Evolutionary conservation across 805 yeast species (phyloP), one percentile per base, ranked within the genome.

Genomic region (Cyberlindnera japonica): DNA sequence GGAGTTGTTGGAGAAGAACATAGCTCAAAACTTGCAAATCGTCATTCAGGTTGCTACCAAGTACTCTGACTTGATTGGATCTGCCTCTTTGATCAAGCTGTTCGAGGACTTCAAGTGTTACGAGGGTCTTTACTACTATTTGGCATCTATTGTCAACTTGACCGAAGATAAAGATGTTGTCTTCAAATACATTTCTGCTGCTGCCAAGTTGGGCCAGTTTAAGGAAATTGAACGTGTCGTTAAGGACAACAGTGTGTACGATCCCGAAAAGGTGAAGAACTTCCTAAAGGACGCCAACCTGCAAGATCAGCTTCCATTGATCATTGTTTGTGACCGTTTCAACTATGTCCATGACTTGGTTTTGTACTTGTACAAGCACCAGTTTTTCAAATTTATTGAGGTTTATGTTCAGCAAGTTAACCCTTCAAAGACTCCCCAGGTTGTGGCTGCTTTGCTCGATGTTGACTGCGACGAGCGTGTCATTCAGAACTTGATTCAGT

Each of bases 361-460:
- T 42, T 75, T 93, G 58, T 93, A 85, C 69, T 74, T 93, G 62
- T 93, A 93, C 81, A 93, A 91, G 71, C 86, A 90, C 68, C 90
- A 91, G 65, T 91, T 81, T 68, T 86, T 89, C 79, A 89, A 93
- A 65, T 93, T 91, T 56, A 93, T 93, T 65, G 98, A 93, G 69
- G 95, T 93, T 35, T 93, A 91, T 58, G 99, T 93, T 41, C 98
- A 93, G 70, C 95, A 89, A 62, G 98, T 93, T 38, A 93, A 93
- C 67, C 96, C 99, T 39, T 72, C 95, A 8, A 87, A 85, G 62
- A 87, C 99, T 14, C 95, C 99, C 6, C 95, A 90, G 65, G 99
- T 93, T 48, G 77, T 93, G 57, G 99, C 96, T 47, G 98, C 95
- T 33, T 74, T 93, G 58, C 72, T 93, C 51, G 99, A 93, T 62